Conservation (phyloP, 192 early-diverging fungal genomes). For the Coemansia reversa region DNA sequence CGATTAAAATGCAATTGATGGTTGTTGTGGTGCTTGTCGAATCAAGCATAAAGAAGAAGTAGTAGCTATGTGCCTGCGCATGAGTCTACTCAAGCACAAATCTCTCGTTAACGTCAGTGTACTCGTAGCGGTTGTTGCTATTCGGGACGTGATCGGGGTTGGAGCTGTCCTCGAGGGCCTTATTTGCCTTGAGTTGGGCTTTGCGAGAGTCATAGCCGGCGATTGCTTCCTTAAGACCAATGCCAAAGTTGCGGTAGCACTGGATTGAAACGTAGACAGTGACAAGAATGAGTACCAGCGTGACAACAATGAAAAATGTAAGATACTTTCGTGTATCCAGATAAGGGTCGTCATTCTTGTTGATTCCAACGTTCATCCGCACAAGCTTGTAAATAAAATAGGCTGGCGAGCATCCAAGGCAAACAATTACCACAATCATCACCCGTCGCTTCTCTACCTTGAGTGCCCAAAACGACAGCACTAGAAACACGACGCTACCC, state of each 20-base stretch:
- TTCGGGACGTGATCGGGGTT: constrained; percentile 2
- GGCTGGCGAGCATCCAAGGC: constrained; percentile 44
- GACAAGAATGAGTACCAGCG: constrained; percentile 48
- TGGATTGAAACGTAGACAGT: constrained; percentile 50
- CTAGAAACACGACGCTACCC: constrained; percentile 53
- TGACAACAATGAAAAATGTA: constrained; percentile 56
- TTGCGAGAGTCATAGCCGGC: constrained; percentile 53
- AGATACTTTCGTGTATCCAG: constrained; percentile 55
- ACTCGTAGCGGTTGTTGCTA: constrained; percentile 30
- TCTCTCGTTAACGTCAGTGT: constrained; percentile 52
- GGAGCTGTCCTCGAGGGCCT: constrained; percentile 11
- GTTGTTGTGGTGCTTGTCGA: background rate
- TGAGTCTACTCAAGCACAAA: constrained; percentile 39
- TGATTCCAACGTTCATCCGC: constrained; percentile 55
- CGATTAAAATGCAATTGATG: background rate
- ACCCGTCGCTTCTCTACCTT: constrained; percentile 47
- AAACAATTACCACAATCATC: constrained; percentile 54
- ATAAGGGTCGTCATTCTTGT: constrained; percentile 51
- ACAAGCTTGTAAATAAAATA: constrained; percentile 60
- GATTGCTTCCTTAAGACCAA: constrained; percentile 53
- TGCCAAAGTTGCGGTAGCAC: constrained; percentile 58
- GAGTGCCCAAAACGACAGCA: constrained; percentile 55
- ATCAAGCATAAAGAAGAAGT: background rate
- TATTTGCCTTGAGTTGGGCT: constrained; percentile 65
- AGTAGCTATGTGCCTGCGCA: background rate